Evolutionary conservation across 257 asterid species (phyloP).

Genomic region (Solanum appendiculatum): DNA sequence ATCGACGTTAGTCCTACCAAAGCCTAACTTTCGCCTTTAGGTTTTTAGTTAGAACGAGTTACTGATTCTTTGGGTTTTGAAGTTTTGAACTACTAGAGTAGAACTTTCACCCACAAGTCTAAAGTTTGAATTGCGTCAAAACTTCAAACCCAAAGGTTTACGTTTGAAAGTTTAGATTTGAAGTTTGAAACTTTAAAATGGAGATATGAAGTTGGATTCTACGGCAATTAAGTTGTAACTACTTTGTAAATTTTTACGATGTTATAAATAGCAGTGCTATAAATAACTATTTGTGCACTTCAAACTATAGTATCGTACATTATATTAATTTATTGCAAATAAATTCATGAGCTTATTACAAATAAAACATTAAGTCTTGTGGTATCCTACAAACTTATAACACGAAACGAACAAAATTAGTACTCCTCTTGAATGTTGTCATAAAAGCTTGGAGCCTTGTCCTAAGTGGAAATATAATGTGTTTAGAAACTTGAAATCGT

Average conservation of each 20-base stretch:
- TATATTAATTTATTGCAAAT: background rate
- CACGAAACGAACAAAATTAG: background rate
- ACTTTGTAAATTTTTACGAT: background rate
- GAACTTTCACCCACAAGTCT: background rate
- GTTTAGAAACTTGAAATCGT: background rate
- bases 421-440: background rate
- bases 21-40: background rate
- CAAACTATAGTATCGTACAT: background rate
- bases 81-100: background rate
- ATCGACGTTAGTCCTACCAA: background rate
- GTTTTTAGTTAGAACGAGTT: background rate
- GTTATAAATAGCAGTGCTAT: background rate
- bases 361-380: background rate
- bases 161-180: background rate
- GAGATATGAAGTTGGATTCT: background rate
- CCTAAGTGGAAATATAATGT: background rate
- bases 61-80: background rate
- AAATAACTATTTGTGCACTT: background rate
- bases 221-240: background rate
- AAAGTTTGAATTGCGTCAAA: background rate
- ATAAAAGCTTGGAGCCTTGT: background rate
- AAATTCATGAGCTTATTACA: background rate
- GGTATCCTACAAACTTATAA: background rate
- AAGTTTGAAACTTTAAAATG: background rate
- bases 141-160: background rate